Evolutionary conservation across 2,329 filamentous ascomycete genomes (phyloP), one percentile per base, ranked within the genome.

Genomic region (Graphium sp.): DNA sequence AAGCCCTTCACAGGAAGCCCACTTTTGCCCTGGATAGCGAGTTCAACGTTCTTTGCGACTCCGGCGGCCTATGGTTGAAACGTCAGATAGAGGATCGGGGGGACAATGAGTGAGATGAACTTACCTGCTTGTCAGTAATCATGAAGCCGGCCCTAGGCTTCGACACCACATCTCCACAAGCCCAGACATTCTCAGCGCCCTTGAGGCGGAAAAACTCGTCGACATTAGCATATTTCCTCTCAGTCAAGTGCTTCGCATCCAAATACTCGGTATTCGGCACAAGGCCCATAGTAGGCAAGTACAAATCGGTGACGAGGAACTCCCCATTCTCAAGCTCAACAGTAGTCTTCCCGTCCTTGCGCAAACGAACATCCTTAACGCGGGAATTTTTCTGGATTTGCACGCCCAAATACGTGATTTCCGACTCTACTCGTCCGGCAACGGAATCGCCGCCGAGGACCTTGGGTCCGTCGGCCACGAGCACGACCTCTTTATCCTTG

Each of bases 111-210:
- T 13, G 7, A 18, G 20, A 4, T 11, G 13, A 12, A 40, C 50
- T 40, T 32, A 56, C 56, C 43, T 68, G 64, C 37, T 64, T 63
- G 32, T 66, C 71, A 0, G 69, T 68, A 32, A 66, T 57, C 48
- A 74, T 62, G 40, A 72, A 73, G 2, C 66, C 66, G 5, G 66
- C 58, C 15, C 55, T 50, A 14, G 63, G 62, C 40, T 55, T 56
- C 37, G 55, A 58, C 15, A 67, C 56, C 23, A 66, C 45, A 31
- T 70, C 65, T 15, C 65, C 65, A 3, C 56, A 53, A 6, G 63
- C 64, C 64, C 65, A 70, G 15, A 66, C 53, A 29, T 54, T 44
- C 11, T 53, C 42, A 9, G 49, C 46, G 6, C 48, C 53, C 35
- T 51, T 53, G 20, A 66, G 63, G 20, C 51, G 52, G 42, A 62